A percentile compares a stretch with the other conserved stretches of the same genome.
phyloP scores from a whole-genome alignment of 2,329 filamentous ascomycete genomes.

The Claviceps sorghi region DNA sequence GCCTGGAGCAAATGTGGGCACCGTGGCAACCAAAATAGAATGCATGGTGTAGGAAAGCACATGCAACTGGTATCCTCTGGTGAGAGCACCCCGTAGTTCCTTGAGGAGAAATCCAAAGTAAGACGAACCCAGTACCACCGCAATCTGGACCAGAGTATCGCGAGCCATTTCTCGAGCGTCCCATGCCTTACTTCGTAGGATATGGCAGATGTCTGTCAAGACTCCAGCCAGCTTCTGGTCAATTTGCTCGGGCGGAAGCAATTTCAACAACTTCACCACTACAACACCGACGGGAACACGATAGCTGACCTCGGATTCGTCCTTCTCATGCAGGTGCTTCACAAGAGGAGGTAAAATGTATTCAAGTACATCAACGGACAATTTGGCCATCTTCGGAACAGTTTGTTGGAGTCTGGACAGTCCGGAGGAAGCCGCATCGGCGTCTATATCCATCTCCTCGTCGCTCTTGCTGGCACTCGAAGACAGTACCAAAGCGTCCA shows the following conservation, averaged over 20 bases:
- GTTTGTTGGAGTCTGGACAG: conserved; percentile 42
- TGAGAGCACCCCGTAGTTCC: conserved; percentile 70
- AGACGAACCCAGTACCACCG: conserved; percentile 61
- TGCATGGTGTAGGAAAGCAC: conserved; percentile 92
- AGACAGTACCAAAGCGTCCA: conserved; percentile 56
- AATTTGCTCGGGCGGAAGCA: conserved; percentile 62
- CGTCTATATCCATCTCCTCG: conserved; percentile 22
- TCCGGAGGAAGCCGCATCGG: conserved; percentile 14
- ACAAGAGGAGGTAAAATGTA: conserved; percentile 66
- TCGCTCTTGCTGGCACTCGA: conserved; percentile 26
- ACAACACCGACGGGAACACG: conserved; percentile 83
- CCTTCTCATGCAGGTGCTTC: conserved; percentile 83
- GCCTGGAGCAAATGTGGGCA: conserved; percentile 60
- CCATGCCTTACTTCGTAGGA: conserved; percentile 75
- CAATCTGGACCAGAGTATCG: conserved; percentile 74
- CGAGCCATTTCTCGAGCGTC: conserved; percentile 84
- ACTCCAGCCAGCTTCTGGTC: conserved; percentile 64
- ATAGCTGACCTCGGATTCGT: conserved; percentile 85
- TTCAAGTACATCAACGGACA: conserved; percentile 56
- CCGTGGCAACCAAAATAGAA: conserved; percentile 65
- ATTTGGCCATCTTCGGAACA: conserved; percentile 51
- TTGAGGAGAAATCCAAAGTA: conserved; percentile 91
- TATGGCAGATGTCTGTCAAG: conserved; percentile 82
- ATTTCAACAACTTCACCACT: conserved; percentile 70
- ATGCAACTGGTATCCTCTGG: conserved; percentile 81